phyloP scores from a whole-genome alignment of 75 land plant genomes.

The Ceratopteris richardii region DNA sequence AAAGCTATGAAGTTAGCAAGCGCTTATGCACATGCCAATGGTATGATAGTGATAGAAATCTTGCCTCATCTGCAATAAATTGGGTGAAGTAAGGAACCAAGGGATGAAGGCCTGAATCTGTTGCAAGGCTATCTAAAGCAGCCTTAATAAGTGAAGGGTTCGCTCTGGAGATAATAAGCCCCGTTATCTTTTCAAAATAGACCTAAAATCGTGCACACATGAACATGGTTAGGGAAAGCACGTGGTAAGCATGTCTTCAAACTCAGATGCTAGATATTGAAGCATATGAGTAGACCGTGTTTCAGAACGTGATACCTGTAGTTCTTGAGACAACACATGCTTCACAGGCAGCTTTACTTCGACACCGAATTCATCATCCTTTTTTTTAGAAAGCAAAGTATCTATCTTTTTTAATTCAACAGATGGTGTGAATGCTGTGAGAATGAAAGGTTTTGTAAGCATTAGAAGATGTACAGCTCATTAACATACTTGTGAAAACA shows the following conservation, averaged over 20 bases:
- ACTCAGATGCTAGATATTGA: too few species aligned
- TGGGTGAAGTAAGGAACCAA: conserved; percentile 85
- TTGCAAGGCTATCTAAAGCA: conserved; percentile 70
- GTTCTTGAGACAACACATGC: conserved; percentile 78
- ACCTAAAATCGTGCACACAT: too few species aligned
- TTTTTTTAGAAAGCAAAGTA: background rate
- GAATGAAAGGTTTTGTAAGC: too few species aligned
- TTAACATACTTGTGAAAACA: background rate
- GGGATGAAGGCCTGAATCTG: conserved; percentile 94
- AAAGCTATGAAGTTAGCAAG: conserved; percentile 5
- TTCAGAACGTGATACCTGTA: conserved; percentile 81
- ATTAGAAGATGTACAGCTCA: too few species aligned
- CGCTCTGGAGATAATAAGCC: conserved; percentile 48
- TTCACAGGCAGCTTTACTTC: conserved; percentile 74
- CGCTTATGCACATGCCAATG: background rate
- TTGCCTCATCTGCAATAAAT: conserved; percentile 92
- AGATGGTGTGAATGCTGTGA: background rate
- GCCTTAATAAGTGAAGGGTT: conserved; percentile 48
- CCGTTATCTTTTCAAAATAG: conserved; percentile 84
- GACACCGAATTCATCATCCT: conserved; percentile 50
- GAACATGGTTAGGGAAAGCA: too few species aligned
- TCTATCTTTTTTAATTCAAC: background rate
- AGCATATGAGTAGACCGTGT: too few species aligned
- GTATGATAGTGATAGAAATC: background rate
- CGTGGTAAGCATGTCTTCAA: too few species aligned